Conservation (phyloP, 768 basidiomycete genomes). For the Steccherinum ochraceum region DNA sequence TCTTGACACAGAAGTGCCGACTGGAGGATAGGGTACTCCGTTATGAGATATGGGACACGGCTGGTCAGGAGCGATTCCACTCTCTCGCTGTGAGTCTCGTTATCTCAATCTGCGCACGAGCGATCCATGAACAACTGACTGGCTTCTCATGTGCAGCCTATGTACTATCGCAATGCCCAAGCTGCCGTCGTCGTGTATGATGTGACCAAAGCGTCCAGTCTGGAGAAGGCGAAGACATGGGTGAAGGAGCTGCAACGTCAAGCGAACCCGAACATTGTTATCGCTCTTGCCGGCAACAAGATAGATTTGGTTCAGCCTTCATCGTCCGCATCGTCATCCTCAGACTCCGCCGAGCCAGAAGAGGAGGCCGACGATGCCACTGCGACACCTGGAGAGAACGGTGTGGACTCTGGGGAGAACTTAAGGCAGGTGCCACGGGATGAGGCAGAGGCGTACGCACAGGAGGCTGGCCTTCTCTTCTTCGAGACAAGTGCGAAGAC, state of each 20-base stretch:
- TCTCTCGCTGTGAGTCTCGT: conserved; percentile 74
- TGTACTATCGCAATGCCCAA: conserved; percentile 98
- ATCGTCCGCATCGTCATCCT: conserved; percentile 39
- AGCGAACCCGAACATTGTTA: conserved; percentile 98
- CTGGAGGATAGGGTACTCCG: conserved; percentile 90
- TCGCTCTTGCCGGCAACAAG: conserved; percentile 97
- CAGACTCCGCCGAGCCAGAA: conserved; percentile 62
- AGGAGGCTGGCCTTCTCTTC: conserved; percentile 91
- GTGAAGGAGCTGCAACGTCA: conserved; percentile 98
- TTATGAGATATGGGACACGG: conserved; percentile 98
- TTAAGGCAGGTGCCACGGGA: conserved; percentile 88
- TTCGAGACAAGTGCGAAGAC: conserved; percentile 99
- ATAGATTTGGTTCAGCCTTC: conserved; percentile 80
- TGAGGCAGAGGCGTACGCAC: conserved; percentile 94
- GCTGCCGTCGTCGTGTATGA: conserved; percentile 99
- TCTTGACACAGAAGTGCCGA: conserved; percentile 92
- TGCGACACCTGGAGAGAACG: conserved; percentile 69
- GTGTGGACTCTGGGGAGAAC: conserved; percentile 53
- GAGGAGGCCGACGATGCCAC: conserved; percentile 94
- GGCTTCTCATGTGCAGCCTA: conserved; percentile 59
- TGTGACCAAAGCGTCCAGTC: conserved; percentile 89
- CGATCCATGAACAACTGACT: not conserved
- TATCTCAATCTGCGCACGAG: no score
- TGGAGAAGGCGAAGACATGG: conserved; percentile 99
- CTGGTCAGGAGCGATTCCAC: conserved; percentile 95